phyloP scores from a whole-genome alignment of 176 grass and related monocot species.

The Carex scoparia region DNA sequence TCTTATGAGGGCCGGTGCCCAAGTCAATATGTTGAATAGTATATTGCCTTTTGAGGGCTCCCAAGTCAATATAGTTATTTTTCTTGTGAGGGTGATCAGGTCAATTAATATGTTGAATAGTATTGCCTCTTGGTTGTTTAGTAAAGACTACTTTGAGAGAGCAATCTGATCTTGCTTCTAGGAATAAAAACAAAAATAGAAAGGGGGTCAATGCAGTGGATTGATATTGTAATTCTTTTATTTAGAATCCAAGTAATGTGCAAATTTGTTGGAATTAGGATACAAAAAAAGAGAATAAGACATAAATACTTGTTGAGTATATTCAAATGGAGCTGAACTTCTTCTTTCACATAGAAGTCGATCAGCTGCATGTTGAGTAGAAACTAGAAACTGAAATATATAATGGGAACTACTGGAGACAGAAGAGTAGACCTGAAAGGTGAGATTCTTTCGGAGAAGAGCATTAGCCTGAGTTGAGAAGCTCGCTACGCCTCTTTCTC shows the following conservation, averaged over 20 bases:
- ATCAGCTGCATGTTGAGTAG: neutral
- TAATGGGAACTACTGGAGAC: neutral
- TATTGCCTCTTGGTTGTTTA: neutral
- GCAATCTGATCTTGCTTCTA: neutral
- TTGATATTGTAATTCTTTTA: neutral
- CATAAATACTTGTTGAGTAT: neutral
- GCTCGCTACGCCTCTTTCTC: constrained; percentile 38
- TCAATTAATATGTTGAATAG: neutral
- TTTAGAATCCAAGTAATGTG: neutral
- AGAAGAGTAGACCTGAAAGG: constrained; percentile 55
- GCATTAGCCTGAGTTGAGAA: constrained; percentile 84
- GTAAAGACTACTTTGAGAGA: neutral
- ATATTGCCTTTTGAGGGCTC: no score
- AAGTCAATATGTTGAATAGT: neutral
- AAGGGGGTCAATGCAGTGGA: neutral
- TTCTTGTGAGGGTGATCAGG: no score
- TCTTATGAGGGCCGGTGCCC: no score
- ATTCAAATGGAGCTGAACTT: neutral
- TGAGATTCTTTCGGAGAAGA: constrained; percentile 98
- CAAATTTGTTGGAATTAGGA: neutral
- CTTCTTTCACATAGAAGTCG: neutral
- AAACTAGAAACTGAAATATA: neutral
- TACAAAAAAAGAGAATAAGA: neutral
- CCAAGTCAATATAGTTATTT: no score
- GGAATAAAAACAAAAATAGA: neutral